Evolutionary conservation across 495 filamentous ascomycete species (phyloP), one percentile per base, ranked within the genome.

Genomic region (Neurospora sp.): DNA sequence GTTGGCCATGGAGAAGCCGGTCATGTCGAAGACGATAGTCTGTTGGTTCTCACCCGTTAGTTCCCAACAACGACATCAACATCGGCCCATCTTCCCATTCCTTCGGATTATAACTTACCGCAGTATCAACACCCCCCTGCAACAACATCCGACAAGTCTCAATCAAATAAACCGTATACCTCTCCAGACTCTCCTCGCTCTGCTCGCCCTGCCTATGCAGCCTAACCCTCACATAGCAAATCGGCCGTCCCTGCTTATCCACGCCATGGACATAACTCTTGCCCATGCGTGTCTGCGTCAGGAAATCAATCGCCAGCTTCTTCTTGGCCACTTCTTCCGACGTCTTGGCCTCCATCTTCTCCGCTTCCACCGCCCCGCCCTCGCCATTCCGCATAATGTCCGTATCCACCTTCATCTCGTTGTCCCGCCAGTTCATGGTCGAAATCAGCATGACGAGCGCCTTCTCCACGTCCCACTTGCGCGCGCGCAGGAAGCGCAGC

Each of bases 1-100:
- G 80, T 99, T 99, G 1, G 94, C 90, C 82, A 98, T 83, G 65
- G 90, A 90, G 81, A 99, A 99, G 72, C 89, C 88, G 12, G 92
- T 96, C 93, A 99, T 96, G 81, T 99, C 95, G 79, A 99, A 99
- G 39, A 98, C 82, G 68, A 99, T 91, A 41, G 90, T 91, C 89
- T 93, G 74, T 14, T 74, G 2, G 27, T 27, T 42, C 42, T 1
- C 8, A 12, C 70, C 70, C 4, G 35, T 35, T 35, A 35, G 35
- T 35, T 6, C 4, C 35, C 35, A 35, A 6, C 35, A 35, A 5
- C 35, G 7, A 5, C 35, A 35, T 7, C 35, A 35, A 35, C 31
- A 35, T 35, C 31, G 4, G 31, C 31, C 78, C 78, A 69, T 82
- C 72, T 80, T n/a, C n/a, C 17, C 42, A n/a, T 8, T 44, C 14